Evolutionary conservation across 805 yeast species (phyloP).

Genomic region (Candida chauliodis): DNA sequence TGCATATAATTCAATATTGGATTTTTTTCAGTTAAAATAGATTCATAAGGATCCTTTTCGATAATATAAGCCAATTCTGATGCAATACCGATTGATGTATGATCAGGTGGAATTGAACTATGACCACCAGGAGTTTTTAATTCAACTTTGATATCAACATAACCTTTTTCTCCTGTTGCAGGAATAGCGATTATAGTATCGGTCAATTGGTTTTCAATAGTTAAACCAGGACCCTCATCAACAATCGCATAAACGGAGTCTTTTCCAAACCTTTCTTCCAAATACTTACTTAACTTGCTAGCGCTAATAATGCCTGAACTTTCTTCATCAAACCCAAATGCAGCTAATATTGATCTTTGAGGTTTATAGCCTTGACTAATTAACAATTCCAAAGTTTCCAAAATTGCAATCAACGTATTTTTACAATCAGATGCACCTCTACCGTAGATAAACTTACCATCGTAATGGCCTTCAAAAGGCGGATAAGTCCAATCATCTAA

Average conservation of each 20-base stretch:
- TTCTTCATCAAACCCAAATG: conserved; percentile 82
- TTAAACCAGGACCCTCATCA: conserved; percentile 65
- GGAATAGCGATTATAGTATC: conserved; percentile 54
- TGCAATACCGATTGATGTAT: conserved; percentile 73
- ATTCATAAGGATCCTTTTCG: conserved; percentile 53
- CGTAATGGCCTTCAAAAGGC: conserved; percentile 59
- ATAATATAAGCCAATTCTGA: conserved; percentile 54
- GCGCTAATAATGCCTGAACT: conserved; percentile 67
- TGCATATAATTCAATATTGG: conserved; percentile 59
- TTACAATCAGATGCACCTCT: conserved; percentile 80
- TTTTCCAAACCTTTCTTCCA: conserved; percentile 55
- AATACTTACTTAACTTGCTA: conserved; percentile 36
- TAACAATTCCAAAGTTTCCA: conserved; percentile 64
- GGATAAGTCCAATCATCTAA: conserved; percentile 58
- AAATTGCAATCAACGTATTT: conserved; percentile 58
- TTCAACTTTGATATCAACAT: conserved; percentile 45
- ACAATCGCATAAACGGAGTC: conserved; percentile 58
- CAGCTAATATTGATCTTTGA: conserved; percentile 55
- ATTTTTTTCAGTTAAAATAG: conserved; percentile 46
- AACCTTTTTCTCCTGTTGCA: conserved; percentile 48
- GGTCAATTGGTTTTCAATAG: conserved; percentile 35
- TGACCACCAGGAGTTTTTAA: conserved; percentile 73
- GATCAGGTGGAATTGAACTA: conserved; percentile 74
- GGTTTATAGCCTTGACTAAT: conserved; percentile 52
- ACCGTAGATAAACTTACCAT: conserved; percentile 67